Percentiles rank a stretch among this genome's conserved stretches.
Conservation (phyloP, 371 early-diverging fungal species). For the Rhizopus sp. region DNA sequence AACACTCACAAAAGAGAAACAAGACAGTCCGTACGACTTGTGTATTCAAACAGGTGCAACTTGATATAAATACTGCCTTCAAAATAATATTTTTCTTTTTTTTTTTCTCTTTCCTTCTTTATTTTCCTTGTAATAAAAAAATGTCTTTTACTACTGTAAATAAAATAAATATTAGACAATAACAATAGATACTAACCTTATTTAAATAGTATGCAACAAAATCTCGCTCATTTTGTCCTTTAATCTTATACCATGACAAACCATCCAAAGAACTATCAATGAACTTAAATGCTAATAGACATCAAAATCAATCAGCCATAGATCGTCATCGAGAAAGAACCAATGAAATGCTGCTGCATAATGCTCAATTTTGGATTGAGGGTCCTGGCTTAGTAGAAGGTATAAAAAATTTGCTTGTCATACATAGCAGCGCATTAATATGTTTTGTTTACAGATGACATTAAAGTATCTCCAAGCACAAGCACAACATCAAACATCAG, state of each 20-base stretch:
- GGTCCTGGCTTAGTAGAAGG: constrained; percentile 13
- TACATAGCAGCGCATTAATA: neutral
- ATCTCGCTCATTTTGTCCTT: constrained; percentile 24
- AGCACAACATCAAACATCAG: constrained; percentile 26
- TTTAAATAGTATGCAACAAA: neutral
- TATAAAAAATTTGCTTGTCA: neutral
- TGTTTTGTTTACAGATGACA: constrained; percentile 3
- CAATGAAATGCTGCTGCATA: constrained; percentile 40
- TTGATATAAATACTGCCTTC: neutral
- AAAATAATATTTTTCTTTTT: neutral
- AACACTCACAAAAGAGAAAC: neutral
- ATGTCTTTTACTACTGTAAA: neutral
- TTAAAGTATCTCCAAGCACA: constrained; percentile 30
- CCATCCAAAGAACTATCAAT: constrained; percentile 18
- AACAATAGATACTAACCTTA: neutral
- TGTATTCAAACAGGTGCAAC: neutral
- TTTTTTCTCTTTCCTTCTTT: neutral
- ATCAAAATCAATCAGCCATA: constrained; percentile 30
- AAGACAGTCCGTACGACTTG: neutral
- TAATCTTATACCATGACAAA: constrained; percentile 27
- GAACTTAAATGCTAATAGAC: constrained; percentile 15
- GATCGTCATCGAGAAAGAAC: constrained; percentile 42
- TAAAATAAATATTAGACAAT: too few relatives aligned
- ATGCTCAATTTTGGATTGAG: constrained; percentile 44
- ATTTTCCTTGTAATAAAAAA: constrained; percentile 2